Evolutionary conservation across 306 rosid genomes (phyloP), one percentile per base, ranked within the genome.

Genomic region (Luffa aegyptiaca): DNA sequence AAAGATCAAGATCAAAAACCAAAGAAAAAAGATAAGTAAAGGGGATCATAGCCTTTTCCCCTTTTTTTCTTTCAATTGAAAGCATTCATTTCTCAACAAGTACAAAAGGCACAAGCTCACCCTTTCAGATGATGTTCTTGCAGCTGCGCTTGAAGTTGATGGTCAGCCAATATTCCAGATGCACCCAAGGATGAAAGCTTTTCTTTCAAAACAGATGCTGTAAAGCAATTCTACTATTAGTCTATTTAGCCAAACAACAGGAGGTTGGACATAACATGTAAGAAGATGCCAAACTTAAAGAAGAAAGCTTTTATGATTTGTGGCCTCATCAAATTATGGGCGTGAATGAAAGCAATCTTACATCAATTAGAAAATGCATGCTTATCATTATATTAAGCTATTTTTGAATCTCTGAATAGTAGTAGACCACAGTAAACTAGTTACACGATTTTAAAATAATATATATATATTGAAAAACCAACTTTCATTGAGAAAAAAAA

Each of bases 111-210:
- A 63, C 5, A 81, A 75, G 55, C 96, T 87, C 85, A 93, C 99
- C 98, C 89, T 91, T 90, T 96, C 80, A 84, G 75, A 81, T 91
- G 89, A 89, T 96, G 97, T 79, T 96, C 99, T 86, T 96, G 99
- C 65, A 96, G 84, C 82, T 93, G 98, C 39, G 99, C 93, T 86
- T 96, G 99, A 87, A 96, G 99, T 83, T 96, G 99, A 86, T 96
- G 99, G 26, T 96, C 99, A 4, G 98, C 99, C 86, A 93, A 85
- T 76, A 93, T 90, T 85, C 99, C 99, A 85, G 99, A 93, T 64
- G 99, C 87, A 78, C 99, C 99, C 92, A 96, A 80, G 79, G 94
- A 84, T 33, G 92, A 81, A 80, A 96, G 92, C 74, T 96, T 96
- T 87, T 96, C 99, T 84, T 91, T 96, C 84, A 93, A 88, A 78